These are phyloP conservation scores for Hibiscus tridactylites DNA, from an alignment of 345 rosid species.

Conservation along the genomic window DNA sequence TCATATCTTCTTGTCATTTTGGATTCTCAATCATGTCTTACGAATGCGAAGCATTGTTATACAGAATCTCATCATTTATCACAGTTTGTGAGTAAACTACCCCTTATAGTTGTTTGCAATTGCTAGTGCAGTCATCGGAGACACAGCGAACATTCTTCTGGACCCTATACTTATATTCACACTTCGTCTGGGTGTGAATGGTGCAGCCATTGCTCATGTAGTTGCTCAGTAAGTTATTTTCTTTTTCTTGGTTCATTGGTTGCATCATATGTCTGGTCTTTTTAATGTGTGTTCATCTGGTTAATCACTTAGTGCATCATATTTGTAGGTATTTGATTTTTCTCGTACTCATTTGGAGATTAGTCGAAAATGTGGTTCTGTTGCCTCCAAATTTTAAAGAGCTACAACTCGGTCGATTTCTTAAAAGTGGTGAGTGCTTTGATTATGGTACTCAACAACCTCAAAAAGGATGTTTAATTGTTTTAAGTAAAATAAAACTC, in stretches of 20 bases:
- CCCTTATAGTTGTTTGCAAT: background rate
- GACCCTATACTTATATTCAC: slow-evolving; percentile 46
- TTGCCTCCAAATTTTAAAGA: slow-evolving; percentile 28
- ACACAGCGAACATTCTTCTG: slow-evolving; percentile 34
- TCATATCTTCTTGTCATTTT: background rate
- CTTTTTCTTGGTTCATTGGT: background rate
- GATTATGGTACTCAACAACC: background rate
- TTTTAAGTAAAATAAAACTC: background rate
- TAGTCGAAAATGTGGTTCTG: slow-evolving; percentile 24
- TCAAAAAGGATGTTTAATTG: slow-evolving; percentile 1
- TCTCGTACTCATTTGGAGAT: slow-evolving; percentile 27
- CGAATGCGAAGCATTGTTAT: background rate
- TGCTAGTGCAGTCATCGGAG: slow-evolving; percentile 39
- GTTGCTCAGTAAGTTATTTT: slow-evolving; percentile 44
- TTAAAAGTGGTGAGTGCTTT: slow-evolving; percentile 32
- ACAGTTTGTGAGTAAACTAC: background rate
- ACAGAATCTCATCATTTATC: background rate
- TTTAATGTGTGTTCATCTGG: background rate
- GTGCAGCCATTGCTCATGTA: slow-evolving; percentile 70
- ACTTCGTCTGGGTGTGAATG: slow-evolving; percentile 38
- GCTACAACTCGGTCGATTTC: slow-evolving; percentile 29
- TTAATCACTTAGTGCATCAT: background rate
- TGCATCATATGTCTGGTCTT: background rate
- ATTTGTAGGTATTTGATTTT: slow-evolving; percentile 27
- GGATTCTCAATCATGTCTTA: background rate